Conservation (phyloP, 192 early-diverging fungal species). For the Spinellus fusiger region DNA sequence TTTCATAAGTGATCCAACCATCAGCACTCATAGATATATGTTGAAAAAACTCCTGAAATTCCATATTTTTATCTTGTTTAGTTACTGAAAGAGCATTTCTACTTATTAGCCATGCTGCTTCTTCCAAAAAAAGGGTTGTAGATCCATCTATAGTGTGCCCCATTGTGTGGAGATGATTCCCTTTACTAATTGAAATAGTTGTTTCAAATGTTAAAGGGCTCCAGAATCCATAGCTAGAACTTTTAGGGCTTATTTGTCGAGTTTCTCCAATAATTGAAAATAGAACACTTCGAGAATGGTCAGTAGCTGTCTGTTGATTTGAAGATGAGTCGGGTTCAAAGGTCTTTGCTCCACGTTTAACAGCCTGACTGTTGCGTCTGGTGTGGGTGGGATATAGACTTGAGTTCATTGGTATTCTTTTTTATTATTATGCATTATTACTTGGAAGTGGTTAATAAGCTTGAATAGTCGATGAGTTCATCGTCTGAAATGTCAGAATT, state of each 20-base stretch:
- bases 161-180: slow-evolving; percentile 39
- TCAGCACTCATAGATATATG: slow-evolving; percentile 12
- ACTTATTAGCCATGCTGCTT: slow-evolving; percentile 41
- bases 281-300: not conserved
- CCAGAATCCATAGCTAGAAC: slow-evolving; percentile 11
- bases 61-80: slow-evolving; percentile 7
- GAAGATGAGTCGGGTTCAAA: not conserved
- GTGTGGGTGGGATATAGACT: too few relatives aligned
- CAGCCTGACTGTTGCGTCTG: not conserved
- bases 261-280: not conserved
- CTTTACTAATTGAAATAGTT: slow-evolving; percentile 24
- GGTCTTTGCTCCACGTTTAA: not conserved
- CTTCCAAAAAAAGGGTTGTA: slow-evolving; percentile 39
- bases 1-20: slow-evolving; percentile 31
- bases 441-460: too few relatives aligned
- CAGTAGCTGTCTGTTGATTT: not conserved
- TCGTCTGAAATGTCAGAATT: too few relatives aligned
- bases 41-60: slow-evolving; percentile 33
- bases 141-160: slow-evolving; percentile 35
- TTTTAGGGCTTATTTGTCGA: not conserved
- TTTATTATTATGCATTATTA: too few relatives aligned
- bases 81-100: slow-evolving; percentile 33
- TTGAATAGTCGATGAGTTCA: too few relatives aligned
- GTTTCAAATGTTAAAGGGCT: slow-evolving; percentile 20
- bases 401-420: too few relatives aligned